A percentile compares a stretch with the other conserved stretches of the same genome.
phyloP scores from a whole-genome alignment of 345 rosid species.

The Brassica cretica region DNA sequence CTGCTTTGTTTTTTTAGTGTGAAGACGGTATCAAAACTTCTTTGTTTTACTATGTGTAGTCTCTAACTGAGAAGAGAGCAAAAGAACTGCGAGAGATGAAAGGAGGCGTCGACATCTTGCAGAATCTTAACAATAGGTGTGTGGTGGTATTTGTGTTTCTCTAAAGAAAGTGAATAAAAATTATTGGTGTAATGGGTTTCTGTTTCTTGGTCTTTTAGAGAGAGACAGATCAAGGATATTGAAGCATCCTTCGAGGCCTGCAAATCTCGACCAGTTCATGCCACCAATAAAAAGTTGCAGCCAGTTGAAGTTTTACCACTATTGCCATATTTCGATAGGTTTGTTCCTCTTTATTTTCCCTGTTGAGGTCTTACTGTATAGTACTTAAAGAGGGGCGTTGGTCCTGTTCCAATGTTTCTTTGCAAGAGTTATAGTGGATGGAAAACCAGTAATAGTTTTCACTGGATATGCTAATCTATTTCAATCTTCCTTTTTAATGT shows the following conservation, averaged over 20 bases:
- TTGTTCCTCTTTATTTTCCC: conserved; percentile 28
- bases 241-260: conserved; percentile 82
- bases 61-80: conserved; percentile 93
- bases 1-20: background rate
- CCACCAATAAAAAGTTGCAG: conserved; percentile 72
- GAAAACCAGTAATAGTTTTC: conserved; percentile 5
- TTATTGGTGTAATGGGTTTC: conserved; percentile 9
- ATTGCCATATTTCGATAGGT: conserved; percentile 90
- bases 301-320: conserved; percentile 81
- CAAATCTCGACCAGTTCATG: conserved; percentile 81
- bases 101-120: conserved; percentile 71
- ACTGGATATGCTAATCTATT: conserved; percentile 23
- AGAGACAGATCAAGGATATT: conserved; percentile 88
- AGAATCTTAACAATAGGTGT: conserved; percentile 76
- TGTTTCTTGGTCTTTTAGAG: conserved; percentile 51
- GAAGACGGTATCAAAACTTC: conserved; percentile 9
- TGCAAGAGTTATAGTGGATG: conserved; percentile 3
- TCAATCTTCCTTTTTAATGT: conserved; percentile 8
- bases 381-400: background rate
- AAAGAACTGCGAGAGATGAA: conserved; percentile 85
- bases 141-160: conserved; percentile 26
- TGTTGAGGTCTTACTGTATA: background rate
- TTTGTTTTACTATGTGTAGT: conserved; percentile 50
- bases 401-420: conserved; percentile 14
- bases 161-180: background rate